Evolutionary conservation across 495 filamentous ascomycete species (phyloP).

Genomic region (Mytilinidion resinicola): DNA sequence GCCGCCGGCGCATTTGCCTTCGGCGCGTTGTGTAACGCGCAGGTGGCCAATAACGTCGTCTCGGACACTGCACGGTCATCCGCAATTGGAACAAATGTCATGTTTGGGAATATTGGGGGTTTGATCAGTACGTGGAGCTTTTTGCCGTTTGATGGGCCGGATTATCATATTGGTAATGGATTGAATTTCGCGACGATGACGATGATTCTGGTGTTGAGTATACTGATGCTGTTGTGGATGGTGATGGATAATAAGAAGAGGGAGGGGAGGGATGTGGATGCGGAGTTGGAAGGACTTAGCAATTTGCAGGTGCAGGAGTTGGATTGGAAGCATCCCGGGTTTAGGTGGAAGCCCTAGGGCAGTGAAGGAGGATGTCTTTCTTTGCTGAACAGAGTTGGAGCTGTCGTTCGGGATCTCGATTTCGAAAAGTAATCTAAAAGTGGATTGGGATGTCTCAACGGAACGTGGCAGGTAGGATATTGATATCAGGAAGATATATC

Average conservation of each 20-base stretch:
- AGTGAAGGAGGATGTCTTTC: no score
- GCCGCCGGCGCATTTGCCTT: conserved; percentile 51
- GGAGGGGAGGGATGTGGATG: conserved; percentile 46
- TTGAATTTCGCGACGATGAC: conserved; percentile 59
- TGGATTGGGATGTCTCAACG: no score
- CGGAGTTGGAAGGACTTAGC: conserved; percentile 50
- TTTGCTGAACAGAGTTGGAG: no score
- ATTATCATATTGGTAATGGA: conserved; percentile 69
- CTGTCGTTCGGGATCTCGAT: no score
- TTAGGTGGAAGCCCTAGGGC: conserved; percentile 39
- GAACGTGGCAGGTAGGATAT: no score
- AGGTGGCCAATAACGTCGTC: conserved; percentile 63
- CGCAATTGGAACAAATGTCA: conserved; percentile 61
- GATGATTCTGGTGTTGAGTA: conserved; percentile 46
- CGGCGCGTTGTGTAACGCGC: conserved; percentile 59
- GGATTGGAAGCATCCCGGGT: conserved; percentile 69
- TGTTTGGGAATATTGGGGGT: conserved; percentile 67
- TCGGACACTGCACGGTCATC: conserved; percentile 60
- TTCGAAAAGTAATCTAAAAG: no score
- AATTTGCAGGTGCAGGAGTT: conserved; percentile 55
- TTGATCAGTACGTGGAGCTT: conserved; percentile 67
- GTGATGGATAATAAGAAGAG: conserved; percentile 55
- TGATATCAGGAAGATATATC: no score
- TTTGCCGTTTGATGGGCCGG: conserved; percentile 55
- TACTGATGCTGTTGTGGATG: conserved; percentile 53